Base-by-base conservation (phyloP, 257 asterid species). In the Solanum appendiculatum region DNA sequence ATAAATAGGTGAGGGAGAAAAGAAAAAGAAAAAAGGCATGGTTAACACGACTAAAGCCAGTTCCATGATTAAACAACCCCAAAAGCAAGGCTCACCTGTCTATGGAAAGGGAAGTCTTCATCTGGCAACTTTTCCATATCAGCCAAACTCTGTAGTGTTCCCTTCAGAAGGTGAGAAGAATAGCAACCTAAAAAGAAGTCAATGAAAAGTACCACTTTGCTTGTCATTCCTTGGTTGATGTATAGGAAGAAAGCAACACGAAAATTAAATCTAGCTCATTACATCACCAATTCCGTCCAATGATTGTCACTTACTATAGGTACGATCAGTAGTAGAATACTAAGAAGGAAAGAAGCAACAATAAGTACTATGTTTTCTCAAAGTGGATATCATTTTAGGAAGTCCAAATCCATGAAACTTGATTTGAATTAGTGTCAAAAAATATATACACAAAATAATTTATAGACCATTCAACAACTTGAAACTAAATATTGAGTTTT, bases 121-220 rank as follows among this genome's bases (percentile, higher is more conserved):
- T 96, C 99, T 64, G 96, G 97, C 92, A 93, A 86, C 89, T 93
- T 92, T 88, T 95, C 94, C 96, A 97, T 92, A 60, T 93, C 96
- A 29, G 94, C 97, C 92, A 97, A 92, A 86, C 89, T 94, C 86
- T 87, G 86, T 64, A 97, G 95, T 39, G 94, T 92, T 87, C 90
- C 96, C 87, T 88, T 89, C 89, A 93, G 86, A 87, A 95, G 91
- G 89, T 91, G 86, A 80, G 93, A 91, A 21, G 99, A 94, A 92
- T 87, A 25, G 68, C 85, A 89, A 84, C 98, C 99, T 97, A 93
- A 92, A 89, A 88, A 78, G 27, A 27, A 86, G 54, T 20, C 44
- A 58, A 86, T 33, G 72, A 72, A 51, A 4, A 31, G 16, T 9
- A 85, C 20, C 85, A 81, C 29, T 29, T 31, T 2, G 5, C 68